Evolutionary conservation across 2,329 filamentous ascomycete genomes (phyloP).

Genomic region (Aspergillus candidus): DNA sequence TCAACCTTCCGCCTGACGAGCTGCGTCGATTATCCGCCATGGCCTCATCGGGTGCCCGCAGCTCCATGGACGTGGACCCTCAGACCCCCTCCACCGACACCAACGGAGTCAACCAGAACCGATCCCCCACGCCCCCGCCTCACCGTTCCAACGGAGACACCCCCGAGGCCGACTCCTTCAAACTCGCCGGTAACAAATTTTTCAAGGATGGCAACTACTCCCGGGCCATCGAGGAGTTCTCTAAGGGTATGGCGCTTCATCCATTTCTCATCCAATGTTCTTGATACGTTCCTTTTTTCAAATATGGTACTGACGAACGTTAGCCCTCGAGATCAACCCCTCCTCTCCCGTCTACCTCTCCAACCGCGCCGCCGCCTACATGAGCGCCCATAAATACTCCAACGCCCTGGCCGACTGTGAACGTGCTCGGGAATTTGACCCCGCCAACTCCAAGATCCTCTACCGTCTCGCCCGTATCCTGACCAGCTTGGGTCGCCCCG

Average conservation of each 20-base stretch:
- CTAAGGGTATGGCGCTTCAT: constrained; percentile 63
- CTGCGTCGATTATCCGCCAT: constrained; percentile 65
- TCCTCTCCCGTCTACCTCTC: constrained; percentile 83
- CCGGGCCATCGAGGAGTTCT: constrained; percentile 86
- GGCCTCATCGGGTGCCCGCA: constrained; percentile 46
- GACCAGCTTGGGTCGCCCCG: constrained; percentile 76
- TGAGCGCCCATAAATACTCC: constrained; percentile 73
- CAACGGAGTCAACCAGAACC: constrained; percentile 30
- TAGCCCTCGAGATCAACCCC: constrained; percentile 83
- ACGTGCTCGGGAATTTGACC: constrained; percentile 73
- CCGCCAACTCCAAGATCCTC: constrained; percentile 79
- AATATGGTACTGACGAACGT: constrained; percentile 1
- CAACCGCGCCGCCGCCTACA: constrained; percentile 91
- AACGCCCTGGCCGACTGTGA: constrained; percentile 83
- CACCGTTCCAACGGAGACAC: constrained; percentile 45
- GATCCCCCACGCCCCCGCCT: constrained; percentile 41
- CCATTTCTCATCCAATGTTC: neutral
- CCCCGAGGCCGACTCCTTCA: constrained; percentile 85
- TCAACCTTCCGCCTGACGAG: constrained; percentile 87
- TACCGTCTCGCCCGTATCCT: constrained; percentile 85
- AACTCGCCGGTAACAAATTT: constrained; percentile 88
- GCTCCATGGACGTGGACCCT: constrained; percentile 70
- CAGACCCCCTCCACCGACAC: constrained; percentile 48
- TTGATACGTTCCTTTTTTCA: no score
- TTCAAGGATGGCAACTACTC: constrained; percentile 92